Conservation (phyloP, 257 asterid genomes). For the Anisodus acutangulus region DNA sequence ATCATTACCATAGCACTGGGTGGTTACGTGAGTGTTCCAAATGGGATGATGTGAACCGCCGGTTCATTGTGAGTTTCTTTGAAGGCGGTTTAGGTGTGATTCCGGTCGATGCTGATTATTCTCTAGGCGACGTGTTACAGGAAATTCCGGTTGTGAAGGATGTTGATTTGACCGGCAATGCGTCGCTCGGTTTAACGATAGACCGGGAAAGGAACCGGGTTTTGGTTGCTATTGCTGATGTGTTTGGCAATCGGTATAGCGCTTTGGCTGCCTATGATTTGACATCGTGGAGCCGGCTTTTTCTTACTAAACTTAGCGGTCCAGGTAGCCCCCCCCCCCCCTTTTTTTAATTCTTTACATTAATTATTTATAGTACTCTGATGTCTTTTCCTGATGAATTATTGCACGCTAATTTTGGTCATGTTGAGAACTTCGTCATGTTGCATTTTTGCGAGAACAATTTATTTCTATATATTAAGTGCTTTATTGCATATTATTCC, state of each 20-base stretch:
- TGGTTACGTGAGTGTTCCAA: constrained; percentile 88
- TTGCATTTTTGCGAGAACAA: not conserved
- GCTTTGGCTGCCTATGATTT: constrained; percentile 86
- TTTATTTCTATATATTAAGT: not conserved
- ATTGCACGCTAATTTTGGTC: not conserved
- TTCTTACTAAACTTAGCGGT: constrained; percentile 77
- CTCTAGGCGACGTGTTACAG: constrained; percentile 40
- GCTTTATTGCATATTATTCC: not conserved
- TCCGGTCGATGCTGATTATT: constrained; percentile 41
- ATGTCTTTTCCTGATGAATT: not conserved
- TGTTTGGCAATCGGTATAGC: constrained; percentile 63
- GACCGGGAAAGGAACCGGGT: constrained; percentile 88
- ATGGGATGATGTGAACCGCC: constrained; percentile 74
- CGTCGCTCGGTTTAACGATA: constrained; percentile 75
- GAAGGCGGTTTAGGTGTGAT: constrained; percentile 84
- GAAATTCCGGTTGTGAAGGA: constrained; percentile 63
- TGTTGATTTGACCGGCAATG: constrained; percentile 67
- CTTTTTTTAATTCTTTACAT: too few species aligned
- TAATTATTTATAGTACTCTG: not conserved
- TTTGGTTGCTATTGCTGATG: constrained; percentile 69
- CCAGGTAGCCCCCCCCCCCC: constrained; percentile 52
- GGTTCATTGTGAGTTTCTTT: constrained; percentile 80
- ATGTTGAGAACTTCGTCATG: not conserved
- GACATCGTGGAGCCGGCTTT: constrained; percentile 71
- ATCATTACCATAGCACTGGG: constrained; percentile 65